These are phyloP conservation scores for Tilletia indica DNA, from an alignment of 1,284 basidiomycete species.

Conservation along the genomic window DNA sequence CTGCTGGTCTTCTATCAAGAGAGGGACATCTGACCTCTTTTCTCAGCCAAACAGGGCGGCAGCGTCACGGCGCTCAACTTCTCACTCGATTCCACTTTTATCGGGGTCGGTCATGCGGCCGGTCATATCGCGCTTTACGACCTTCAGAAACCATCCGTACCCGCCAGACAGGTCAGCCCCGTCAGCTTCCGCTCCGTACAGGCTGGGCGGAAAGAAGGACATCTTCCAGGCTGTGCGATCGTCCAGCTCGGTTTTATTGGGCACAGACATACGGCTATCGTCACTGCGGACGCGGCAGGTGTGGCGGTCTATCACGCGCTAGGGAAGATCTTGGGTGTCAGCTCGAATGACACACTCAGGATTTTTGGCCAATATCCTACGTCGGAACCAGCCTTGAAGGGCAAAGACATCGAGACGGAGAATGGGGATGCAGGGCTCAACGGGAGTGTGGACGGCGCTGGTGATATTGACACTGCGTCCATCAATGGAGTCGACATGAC, in stretches of 20 bases:
- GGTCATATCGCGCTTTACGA: conserved; percentile 88
- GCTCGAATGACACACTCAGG: conserved; percentile 88
- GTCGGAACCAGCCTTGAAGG: not conserved
- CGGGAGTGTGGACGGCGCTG: conserved; percentile 20
- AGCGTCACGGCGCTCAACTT: conserved; percentile 86
- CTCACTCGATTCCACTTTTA: conserved; percentile 88
- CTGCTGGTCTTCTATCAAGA: not conserved
- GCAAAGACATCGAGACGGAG: conserved; percentile 29
- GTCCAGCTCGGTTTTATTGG: conserved; percentile 86
- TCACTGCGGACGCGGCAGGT: conserved; percentile 85
- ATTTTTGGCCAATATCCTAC: conserved; percentile 79
- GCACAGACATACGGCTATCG: conserved; percentile 85
- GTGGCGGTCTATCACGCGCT: conserved; percentile 93
- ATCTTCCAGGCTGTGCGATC: conserved; percentile 81
- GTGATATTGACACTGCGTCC: conserved; percentile 15
- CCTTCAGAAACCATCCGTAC: conserved; percentile 65
- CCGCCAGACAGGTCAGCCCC: conserved; percentile 69
- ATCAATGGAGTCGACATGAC: conserved; percentile 12
- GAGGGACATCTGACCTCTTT: not conserved
- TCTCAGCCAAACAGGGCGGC: conserved; percentile 66
- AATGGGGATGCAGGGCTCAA: conserved; percentile 26
- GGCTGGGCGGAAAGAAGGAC: conserved; percentile 87
- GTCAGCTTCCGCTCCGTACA: conserved; percentile 68
- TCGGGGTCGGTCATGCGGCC: conserved; percentile 81
- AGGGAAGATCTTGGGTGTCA: conserved; percentile 90